A percentile compares a stretch with the other conserved stretches of the same genome.
phyloP scores from a whole-genome alignment of 176 grass and related monocot species.

The Ensete ventricosum region DNA sequence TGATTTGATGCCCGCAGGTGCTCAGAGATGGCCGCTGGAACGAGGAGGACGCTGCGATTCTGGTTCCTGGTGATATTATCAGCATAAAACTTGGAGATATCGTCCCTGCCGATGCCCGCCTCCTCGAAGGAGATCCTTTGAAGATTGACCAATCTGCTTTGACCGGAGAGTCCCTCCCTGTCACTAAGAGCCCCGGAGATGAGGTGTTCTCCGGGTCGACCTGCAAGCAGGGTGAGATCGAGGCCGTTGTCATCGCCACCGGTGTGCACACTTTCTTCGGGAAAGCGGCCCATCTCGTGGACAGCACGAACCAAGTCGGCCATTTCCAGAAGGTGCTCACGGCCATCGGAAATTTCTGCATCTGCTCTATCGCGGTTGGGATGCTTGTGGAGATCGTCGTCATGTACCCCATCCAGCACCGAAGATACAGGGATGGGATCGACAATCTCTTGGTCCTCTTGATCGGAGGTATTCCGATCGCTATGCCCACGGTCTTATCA shows the following conservation, averaged over 20 bases:
- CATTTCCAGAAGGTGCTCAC: constrained; percentile 90
- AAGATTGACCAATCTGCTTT: constrained; percentile 94
- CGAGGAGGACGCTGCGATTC: constrained; percentile 58
- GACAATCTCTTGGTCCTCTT: constrained; percentile 92
- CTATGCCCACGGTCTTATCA: constrained; percentile 87
- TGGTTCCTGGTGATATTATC: constrained; percentile 82
- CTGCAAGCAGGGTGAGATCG: constrained; percentile 92
- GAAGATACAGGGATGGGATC: constrained; percentile 75
- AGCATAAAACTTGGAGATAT: constrained; percentile 91
- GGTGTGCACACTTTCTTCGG: constrained; percentile 98
- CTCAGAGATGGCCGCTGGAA: constrained; percentile 63
- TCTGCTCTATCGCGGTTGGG: constrained; percentile 54
- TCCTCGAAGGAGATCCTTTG: constrained; percentile 69
- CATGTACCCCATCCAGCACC: constrained; percentile 80
- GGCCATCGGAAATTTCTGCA: constrained; percentile 97
- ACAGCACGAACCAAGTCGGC: constrained; percentile 84
- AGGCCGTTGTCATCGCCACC: constrained; percentile 78
- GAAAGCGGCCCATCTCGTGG: constrained; percentile 87
- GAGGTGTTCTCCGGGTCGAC: constrained; percentile 84
- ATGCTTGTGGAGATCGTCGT: constrained; percentile 56
- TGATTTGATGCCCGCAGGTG: constrained; percentile 28
- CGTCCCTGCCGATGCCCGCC: constrained; percentile 64
- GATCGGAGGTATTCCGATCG: constrained; percentile 94
- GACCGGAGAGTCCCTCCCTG: constrained; percentile 77
- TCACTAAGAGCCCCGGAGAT: constrained; percentile 52